Evolutionary conservation across 2,329 filamentous ascomycete species (phyloP), one percentile per base, ranked within the genome.

Genomic region (Talaromyces sp.): DNA sequence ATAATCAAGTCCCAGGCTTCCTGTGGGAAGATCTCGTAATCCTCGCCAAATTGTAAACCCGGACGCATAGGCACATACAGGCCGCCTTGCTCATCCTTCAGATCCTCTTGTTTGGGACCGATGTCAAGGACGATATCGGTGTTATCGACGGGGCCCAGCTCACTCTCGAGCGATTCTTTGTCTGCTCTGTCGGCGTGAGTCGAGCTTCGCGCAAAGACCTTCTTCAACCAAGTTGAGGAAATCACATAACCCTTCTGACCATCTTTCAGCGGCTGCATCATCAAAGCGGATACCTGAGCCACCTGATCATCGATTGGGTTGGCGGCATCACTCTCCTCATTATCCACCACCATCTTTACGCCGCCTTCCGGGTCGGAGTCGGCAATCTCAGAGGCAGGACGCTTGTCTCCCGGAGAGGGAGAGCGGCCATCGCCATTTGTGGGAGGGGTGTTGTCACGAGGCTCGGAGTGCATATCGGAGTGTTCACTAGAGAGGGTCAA

Each of bases 121-220:
- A 70, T 78, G 57, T 86, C 81, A 54, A 86, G 77, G 47, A 92
- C 85, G 55, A 97, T 86, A 66, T 92, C 88, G 0, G 88, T 86
- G 68, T 97, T 97, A 77, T 97, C 91, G 29, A 97, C 83, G 0
- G 90, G 89, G 1, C 91, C 91, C 51, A 94, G 82, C 4, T 84
- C 81, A 6, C 82, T 84, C 52, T 86, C 81, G 10, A 79, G 68
- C 9, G 82, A 81, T n/a, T 80, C 75, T 57, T 89, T 88, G 55
- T 81, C 77, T 35, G 75, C 76, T 47, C 83, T 80, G 56, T 81
- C 78, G 17, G 78, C 80, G 47, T 80, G 74, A 52, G 82, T 82
- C 8, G 82, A 79, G 44, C 83, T 83, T 50, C 89, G 80, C 20
- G 88, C 82, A 54, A 87, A 77, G 2, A 94, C 90, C 54, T 85